phyloP scores from a whole-genome alignment of 495 filamentous ascomycete genomes.

The Hypoxylon fragiforme region DNA sequence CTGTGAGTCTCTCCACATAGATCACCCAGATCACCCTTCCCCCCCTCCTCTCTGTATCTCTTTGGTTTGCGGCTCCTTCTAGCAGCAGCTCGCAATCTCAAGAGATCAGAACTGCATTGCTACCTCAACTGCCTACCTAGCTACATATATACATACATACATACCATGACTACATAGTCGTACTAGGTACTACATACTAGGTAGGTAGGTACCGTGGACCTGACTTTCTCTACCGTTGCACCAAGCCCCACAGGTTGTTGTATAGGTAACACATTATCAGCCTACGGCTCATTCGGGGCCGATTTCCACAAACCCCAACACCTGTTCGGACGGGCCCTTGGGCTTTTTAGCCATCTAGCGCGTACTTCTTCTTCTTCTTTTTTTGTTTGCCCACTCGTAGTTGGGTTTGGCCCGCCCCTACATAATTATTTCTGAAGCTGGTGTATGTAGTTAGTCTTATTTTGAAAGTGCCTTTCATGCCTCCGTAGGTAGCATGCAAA shows the following conservation, averaged over 20 bases:
- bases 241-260: slow-evolving; percentile 36
- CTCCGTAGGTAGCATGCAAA: too few species aligned
- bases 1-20: too few species aligned
- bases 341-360: slow-evolving; percentile 24
- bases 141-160: too few species aligned
- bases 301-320: slow-evolving; percentile 43
- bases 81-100: slow-evolving; percentile 19
- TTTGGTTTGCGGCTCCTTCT: slow-evolving; percentile 37
- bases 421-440: background rate
- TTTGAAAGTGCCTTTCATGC: too few species aligned
- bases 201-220: too few species aligned
- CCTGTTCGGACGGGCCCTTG: slow-evolving; percentile 17
- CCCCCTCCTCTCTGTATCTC: slow-evolving; percentile 25
- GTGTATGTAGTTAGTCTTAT: too few species aligned
- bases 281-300: slow-evolving; percentile 55
- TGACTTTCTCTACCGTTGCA: slow-evolving; percentile 33
- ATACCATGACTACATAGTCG: too few species aligned
- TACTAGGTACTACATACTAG: too few species aligned
- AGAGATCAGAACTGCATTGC: slow-evolving; percentile 25
- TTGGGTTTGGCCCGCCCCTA: background rate
- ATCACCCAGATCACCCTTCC: too few species aligned
- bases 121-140: too few species aligned
- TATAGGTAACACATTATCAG: slow-evolving; percentile 50
- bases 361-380: slow-evolving; percentile 25
- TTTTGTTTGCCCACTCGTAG: slow-evolving; percentile 16